Conservation (phyloP, 495 filamentous ascomycete species). For the Xylaria telfairii region DNA sequence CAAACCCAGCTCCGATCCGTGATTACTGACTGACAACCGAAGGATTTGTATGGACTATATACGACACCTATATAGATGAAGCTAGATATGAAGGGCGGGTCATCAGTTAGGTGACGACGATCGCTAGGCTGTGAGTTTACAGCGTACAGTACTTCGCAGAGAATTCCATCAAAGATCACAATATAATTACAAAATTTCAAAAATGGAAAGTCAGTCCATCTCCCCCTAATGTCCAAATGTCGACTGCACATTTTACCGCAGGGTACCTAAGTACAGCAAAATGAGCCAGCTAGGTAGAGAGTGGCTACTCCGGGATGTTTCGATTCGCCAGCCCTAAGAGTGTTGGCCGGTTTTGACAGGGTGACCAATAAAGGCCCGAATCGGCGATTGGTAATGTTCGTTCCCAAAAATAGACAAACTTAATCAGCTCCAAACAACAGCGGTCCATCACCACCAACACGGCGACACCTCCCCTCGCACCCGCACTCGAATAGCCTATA, state of each 20-base stretch:
- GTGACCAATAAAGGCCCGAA: conserved; percentile 9
- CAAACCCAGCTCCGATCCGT: conserved; percentile 21
- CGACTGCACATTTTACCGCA: too few species aligned
- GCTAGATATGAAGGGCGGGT: neutral
- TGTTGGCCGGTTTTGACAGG: neutral
- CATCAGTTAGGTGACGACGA: neutral
- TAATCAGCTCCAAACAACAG: conserved; percentile 9
- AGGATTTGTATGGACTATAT: conserved; percentile 18
- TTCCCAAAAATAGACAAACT: conserved; percentile 25
- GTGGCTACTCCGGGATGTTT: conserved; percentile 2
- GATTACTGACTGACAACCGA: neutral
- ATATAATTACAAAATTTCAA: too few species aligned
- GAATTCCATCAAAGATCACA: neutral
- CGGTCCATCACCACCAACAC: neutral
- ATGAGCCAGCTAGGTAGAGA: conserved; percentile 9
- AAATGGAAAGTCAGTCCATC: too few species aligned
- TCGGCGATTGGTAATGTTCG: conserved; percentile 24
- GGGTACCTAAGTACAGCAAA: too few species aligned
- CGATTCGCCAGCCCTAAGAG: conserved; percentile 25
- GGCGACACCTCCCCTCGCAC: too few species aligned
- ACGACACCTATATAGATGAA: conserved; percentile 1
- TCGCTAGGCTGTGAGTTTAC: neutral
- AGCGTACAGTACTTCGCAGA: neutral
- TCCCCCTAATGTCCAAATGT: neutral
- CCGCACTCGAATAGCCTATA: conserved; percentile 20